Conservation (phyloP, 768 basidiomycete species). For the Ephemerocybe angulata region DNA sequence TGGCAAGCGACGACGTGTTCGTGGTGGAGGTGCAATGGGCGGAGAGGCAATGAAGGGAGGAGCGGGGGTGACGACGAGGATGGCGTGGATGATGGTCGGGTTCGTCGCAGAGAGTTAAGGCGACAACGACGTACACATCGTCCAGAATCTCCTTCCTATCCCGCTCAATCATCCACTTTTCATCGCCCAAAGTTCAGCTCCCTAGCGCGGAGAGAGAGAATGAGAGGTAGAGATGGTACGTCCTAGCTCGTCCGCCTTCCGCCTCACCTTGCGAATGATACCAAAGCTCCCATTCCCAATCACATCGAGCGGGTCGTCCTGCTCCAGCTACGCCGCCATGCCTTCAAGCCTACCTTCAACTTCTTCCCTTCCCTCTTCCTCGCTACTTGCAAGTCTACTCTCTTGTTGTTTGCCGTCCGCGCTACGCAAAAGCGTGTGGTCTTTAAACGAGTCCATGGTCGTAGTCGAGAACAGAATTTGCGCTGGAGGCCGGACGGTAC, state of each 20-base stretch:
- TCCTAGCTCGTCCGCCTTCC: slow-evolving; percentile 80
- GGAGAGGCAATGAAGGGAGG: background rate
- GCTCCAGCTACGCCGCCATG: slow-evolving; percentile 49
- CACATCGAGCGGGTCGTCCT: slow-evolving; percentile 83
- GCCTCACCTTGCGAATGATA: slow-evolving; percentile 89
- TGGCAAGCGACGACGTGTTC: slow-evolving; percentile 96
- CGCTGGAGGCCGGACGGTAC: too few relatives aligned
- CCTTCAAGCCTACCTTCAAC: too few relatives aligned
- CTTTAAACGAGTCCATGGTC: too few relatives aligned
- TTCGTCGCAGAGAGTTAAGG: too few relatives aligned
- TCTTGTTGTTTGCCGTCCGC: too few relatives aligned
- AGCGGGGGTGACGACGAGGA: too few relatives aligned
- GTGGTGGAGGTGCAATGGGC: slow-evolving; percentile 67
- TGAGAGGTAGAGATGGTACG: slow-evolving; percentile 25
- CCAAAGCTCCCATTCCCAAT: slow-evolving; percentile 98
- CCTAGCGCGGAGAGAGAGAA: slow-evolving; percentile 44
- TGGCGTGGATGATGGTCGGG: too few relatives aligned
- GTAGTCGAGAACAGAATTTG: too few relatives aligned
- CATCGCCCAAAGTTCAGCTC: slow-evolving; percentile 98
- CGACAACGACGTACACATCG: slow-evolving; percentile 75
- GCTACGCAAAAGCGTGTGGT: too few relatives aligned
- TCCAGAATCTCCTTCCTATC: slow-evolving; percentile 96
- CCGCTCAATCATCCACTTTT: slow-evolving; percentile 91
- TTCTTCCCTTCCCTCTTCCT: too few relatives aligned
- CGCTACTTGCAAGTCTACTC: too few relatives aligned